Conservation (phyloP, 1,139 yeast genomes). For the Arxiozyma slooffiae region DNA sequence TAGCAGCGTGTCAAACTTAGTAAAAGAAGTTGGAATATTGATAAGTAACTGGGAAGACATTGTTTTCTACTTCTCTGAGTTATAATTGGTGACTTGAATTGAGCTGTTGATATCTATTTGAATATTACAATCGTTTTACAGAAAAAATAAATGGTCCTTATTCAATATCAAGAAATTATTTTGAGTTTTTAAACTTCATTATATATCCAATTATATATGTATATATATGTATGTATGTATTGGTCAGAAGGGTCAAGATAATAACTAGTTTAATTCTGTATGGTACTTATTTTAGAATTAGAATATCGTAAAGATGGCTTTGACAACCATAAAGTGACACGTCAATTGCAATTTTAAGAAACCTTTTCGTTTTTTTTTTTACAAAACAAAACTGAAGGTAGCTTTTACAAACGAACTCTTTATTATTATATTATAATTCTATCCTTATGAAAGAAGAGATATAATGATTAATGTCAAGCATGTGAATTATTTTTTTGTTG, state of each 20-base stretch:
- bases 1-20: conserved; percentile 3
- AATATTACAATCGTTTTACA: no score
- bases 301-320: neutral
- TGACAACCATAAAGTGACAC: neutral
- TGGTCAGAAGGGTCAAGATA: neutral
- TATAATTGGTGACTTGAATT: neutral
- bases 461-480: neutral
- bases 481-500: neutral
- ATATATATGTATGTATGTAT: no score
- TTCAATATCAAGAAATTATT: no score
- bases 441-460: no score
- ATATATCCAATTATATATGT: neutral
- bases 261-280: neutral
- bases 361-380: neutral
- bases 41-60: neutral
- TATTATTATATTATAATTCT: no score
- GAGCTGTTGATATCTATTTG: neutral
- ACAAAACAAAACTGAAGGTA: neutral
- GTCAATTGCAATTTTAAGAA: neutral
- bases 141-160: no score
- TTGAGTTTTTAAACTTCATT: neutral
- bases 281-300: neutral
- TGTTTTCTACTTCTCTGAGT: neutral
- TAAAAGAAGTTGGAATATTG: neutral
- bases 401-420: neutral